These are phyloP conservation scores for Apiosordaria backusii DNA, from an alignment of 495 filamentous ascomycete genomes.

Conservation along the genomic window DNA sequence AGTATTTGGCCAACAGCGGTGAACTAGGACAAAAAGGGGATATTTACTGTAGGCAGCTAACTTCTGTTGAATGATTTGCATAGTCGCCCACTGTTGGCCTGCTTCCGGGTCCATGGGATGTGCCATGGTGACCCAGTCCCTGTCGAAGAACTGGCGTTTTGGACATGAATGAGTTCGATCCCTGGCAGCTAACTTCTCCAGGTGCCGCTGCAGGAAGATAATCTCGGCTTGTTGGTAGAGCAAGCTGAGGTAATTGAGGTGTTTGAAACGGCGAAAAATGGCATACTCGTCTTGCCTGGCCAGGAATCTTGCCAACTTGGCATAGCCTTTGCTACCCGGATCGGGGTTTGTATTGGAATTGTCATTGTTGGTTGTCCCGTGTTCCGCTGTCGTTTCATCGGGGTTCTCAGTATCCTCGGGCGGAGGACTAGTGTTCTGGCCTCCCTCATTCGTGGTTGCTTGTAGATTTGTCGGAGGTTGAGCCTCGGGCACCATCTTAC, in stretches of 20 bases:
- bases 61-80: neutral
- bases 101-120: neutral
- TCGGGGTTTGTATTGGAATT: neutral
- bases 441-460: neutral
- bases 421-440: neutral
- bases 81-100: neutral
- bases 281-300: neutral
- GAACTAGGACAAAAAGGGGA: too few species aligned
- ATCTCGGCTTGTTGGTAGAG: slow-evolving; percentile 1
- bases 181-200: neutral
- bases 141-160: neutral
- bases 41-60: neutral
- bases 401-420: neutral
- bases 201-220: neutral
- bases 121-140: neutral
- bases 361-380: neutral
- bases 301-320: neutral
- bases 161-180: neutral
- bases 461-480: neutral
- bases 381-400: neutral
- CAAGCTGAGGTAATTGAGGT: neutral
- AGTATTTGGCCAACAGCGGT: too few species aligned
- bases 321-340: neutral
- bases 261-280: slow-evolving; percentile 1
- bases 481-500: neutral